phyloP scores from a whole-genome alignment of 768 basidiomycete species.

The Auricularia sp. region DNA sequence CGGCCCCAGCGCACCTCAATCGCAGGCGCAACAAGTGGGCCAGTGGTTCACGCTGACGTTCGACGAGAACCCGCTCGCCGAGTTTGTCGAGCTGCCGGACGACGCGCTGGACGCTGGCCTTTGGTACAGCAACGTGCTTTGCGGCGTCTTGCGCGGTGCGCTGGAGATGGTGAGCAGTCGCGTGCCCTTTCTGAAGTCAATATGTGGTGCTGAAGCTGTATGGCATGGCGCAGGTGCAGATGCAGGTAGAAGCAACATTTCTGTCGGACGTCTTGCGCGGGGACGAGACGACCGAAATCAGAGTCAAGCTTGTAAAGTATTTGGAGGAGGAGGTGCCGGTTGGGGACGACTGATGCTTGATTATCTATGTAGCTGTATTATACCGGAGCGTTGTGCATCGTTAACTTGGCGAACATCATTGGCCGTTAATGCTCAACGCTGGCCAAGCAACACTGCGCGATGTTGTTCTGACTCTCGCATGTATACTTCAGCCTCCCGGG shows the following conservation, averaged over 20 bases:
- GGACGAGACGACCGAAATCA: conserved; percentile 89
- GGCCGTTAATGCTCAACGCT: no score
- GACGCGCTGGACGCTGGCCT: conserved; percentile 86
- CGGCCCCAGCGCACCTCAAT: not conserved
- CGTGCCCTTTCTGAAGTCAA: not conserved
- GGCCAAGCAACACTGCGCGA: no score
- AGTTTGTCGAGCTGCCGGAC: conserved; percentile 94
- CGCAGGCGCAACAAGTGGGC: conserved; percentile 8
- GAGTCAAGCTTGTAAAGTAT: conserved; percentile 82
- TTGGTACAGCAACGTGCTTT: conserved; percentile 95
- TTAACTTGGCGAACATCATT: no score
- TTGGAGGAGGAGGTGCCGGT: conserved; percentile 93
- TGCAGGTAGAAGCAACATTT: conserved; percentile 87
- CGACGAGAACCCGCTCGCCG: conserved; percentile 93
- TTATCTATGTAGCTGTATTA: not conserved
- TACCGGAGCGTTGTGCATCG: no score
- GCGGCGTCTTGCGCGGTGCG: conserved; percentile 86
- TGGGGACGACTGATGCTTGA: conserved; percentile 60
- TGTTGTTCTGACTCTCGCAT: no score
- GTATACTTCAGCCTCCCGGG: no score
- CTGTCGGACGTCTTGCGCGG: conserved; percentile 84
- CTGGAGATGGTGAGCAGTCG: conserved; percentile 78
- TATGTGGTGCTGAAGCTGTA: not conserved
- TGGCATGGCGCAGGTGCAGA: conserved; percentile 59
- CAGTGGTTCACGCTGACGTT: conserved; percentile 64